A percentile compares a stretch with the other conserved stretches of the same genome.
phyloP scores from a whole-genome alignment of 2,329 filamentous ascomycete species.

The Verruconis gallopava region DNA sequence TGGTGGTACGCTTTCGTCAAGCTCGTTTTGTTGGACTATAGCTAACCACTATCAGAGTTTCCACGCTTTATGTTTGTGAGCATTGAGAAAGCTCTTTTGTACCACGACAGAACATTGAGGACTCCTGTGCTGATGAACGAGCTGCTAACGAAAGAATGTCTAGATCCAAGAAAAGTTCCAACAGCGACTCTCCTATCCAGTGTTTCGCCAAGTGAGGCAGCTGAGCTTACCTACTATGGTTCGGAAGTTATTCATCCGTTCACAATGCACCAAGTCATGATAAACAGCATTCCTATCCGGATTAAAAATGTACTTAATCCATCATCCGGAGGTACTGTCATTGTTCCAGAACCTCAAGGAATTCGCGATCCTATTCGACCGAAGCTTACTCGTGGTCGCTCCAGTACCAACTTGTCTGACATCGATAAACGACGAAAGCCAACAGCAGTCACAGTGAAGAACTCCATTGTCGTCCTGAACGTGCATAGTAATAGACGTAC shows the following conservation, averaged over 20 bases:
- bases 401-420: conserved; percentile 21
- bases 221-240: conserved; percentile 66
- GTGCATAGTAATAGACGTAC: conserved; percentile 96
- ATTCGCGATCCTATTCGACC: conserved; percentile 42
- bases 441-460: conserved; percentile 83
- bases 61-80: too few relatives aligned
- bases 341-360: conserved; percentile 58
- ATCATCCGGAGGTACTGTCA: conserved; percentile 62
- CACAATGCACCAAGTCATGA: conserved; percentile 34
- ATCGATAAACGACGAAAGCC: conserved; percentile 35
- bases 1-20: too few relatives aligned
- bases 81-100: too few relatives aligned
- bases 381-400: conserved; percentile 37
- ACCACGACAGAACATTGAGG: too few relatives aligned
- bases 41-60: too few relatives aligned
- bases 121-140: too few relatives aligned
- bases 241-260: conserved; percentile 96
- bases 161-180: conserved; percentile 81
- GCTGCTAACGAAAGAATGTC: too few relatives aligned
- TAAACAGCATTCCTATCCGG: conserved; percentile 58
- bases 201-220: conserved; percentile 89
- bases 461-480: conserved; percentile 92
- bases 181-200: conserved; percentile 79
- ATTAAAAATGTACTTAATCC: conserved; percentile 92
- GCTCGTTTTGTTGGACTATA: too few relatives aligned